Conservation (phyloP, 768 basidiomycete species). For the Boletales sp. region DNA sequence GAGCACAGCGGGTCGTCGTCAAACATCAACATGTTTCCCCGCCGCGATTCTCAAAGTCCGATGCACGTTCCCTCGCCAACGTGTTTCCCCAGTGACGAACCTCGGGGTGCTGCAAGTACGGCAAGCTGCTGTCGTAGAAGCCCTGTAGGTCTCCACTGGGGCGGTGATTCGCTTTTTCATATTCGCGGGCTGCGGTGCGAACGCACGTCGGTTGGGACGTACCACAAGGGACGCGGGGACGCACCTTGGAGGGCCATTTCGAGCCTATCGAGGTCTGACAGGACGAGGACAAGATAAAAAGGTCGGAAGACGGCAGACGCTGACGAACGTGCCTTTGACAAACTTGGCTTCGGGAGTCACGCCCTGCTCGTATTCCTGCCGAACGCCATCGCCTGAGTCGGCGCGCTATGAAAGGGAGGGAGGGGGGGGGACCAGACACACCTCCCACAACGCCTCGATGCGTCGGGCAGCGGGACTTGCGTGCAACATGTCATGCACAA, state of each 20-base stretch:
- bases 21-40: background rate
- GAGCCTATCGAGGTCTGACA: slow-evolving; percentile 74
- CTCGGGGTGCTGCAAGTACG: slow-evolving; percentile 66
- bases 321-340: slow-evolving; percentile 66
- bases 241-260: slow-evolving; percentile 86
- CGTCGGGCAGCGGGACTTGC: slow-evolving; percentile 61
- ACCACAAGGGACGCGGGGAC: background rate
- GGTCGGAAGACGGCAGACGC: background rate
- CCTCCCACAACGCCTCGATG: slow-evolving; percentile 72
- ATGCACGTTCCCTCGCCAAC: slow-evolving; percentile 10
- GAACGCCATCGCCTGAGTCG: no score
- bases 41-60: background rate
- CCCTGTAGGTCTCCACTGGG: slow-evolving; percentile 51
- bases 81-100: slow-evolving; percentile 67
- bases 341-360: slow-evolving; percentile 73
- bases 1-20: background rate
- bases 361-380: slow-evolving; percentile 81
- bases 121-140: slow-evolving; percentile 81
- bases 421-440: background rate
- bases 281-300: no score
- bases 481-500: slow-evolving; percentile 87
- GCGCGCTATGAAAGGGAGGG: background rate
- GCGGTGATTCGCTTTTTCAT: slow-evolving; percentile 52
- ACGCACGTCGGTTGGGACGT: background rate
- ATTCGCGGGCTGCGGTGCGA: slow-evolving; percentile 56